Base-by-base conservation (phyloP, 2,329 filamentous ascomycete genomes). In the Orbilia oligospora region DNA sequence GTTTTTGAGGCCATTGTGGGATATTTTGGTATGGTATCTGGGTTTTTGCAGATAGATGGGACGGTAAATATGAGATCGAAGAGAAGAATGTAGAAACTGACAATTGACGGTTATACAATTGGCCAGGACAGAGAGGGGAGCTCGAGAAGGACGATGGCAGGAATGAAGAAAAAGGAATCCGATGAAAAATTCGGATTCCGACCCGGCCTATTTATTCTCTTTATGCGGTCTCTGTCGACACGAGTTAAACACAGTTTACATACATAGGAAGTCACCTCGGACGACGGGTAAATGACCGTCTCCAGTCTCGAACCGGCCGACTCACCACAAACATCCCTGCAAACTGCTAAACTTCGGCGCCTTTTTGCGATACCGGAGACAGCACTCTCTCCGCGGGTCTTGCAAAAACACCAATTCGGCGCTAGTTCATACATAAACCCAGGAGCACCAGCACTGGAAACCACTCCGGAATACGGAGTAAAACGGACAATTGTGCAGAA, bases 131-230 rank as follows among this genome's bases (percentile, higher is more conserved):
- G 2, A 76, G 38, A 51, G 48, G n/a, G n/a, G n/a, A n/a, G n/a
- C n/a, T n/a, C n/a, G n/a, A 48, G 30, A 20, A 56, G 41, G 61
- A 41, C 41, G 38, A 16, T 16, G 38, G 9, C 12, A 24, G 36
- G n/a, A 56, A 10, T 24, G 38, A 53, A 58, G 71, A 14, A 58
- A 71, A 38, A 63, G 36, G 58, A 33, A 46, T 53, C 48, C 5
- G 48, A 33, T n/a, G 20, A 80, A 58, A 51, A 64, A 65, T 9
- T 36, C 36, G 49, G 51, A 16, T 66, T 55, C 68, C 68, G 75
- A 69, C 68, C 16, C 75, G 75, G 75, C 61, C 75, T 78, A 78
- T 78, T 78, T 78, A 78, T 72, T 69, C 22, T 49, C 16, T 38
- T 27, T 30, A 68, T 16, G 30, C 38, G 16, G n/a, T 8, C 38